Evolutionary conservation across 2,329 filamentous ascomycete genomes (phyloP).

Genomic region (Cytospora leucostoma): DNA sequence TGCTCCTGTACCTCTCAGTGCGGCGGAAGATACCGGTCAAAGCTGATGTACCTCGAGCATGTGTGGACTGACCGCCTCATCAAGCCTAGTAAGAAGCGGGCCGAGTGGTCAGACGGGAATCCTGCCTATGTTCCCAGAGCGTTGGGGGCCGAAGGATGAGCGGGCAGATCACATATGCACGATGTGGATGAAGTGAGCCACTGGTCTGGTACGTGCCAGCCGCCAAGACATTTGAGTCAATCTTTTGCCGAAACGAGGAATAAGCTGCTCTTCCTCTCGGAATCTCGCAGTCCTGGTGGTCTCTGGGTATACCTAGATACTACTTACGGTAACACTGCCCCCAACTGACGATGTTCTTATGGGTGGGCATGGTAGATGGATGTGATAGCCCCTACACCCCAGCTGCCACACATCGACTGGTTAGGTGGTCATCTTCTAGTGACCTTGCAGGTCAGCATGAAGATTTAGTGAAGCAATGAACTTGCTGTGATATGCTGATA

Average conservation of each 20-base stretch:
- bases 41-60: neutral
- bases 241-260: neutral
- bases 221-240: constrained; percentile 13
- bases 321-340: neutral
- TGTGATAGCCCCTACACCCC: too few species aligned
- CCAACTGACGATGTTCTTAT: neutral
- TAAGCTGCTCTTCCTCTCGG: constrained; percentile 4
- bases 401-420: too few species aligned
- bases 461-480: too few species aligned
- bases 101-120: neutral
- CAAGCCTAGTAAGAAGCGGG: neutral
- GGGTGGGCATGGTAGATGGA: neutral
- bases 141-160: constrained; percentile 26
- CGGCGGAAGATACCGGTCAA: neutral
- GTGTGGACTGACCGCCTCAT: neutral
- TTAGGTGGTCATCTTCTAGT: too few species aligned
- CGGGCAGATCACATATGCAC: constrained; percentile 25
- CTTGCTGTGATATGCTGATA: too few species aligned
- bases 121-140: neutral
- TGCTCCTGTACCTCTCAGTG: too few species aligned
- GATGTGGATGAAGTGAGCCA: constrained; percentile 13
- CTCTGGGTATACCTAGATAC: neutral
- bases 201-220: neutral
- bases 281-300: neutral
- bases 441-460: too few species aligned